Evolutionary conservation across 805 yeast genomes (phyloP).

Genomic region (Schwanniomyces occidentalis): DNA sequence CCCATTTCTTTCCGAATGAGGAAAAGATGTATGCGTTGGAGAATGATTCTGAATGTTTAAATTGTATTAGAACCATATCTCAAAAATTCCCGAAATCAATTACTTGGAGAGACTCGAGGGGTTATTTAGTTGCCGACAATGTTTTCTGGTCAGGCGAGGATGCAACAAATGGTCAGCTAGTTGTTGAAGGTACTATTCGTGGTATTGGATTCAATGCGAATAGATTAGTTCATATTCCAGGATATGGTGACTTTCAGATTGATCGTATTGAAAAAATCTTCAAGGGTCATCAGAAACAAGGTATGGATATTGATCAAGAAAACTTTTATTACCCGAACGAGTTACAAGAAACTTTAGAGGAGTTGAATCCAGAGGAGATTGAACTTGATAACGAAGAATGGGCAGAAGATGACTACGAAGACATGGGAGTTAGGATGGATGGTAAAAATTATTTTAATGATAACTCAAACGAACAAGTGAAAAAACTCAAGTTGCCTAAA

Average conservation of each 20-base stretch:
- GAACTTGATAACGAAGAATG: constrained; percentile 44
- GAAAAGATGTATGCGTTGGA: constrained; percentile 78
- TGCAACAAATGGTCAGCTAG: constrained; percentile 39
- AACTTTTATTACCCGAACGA: constrained; percentile 31
- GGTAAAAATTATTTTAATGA: constrained; percentile 52
- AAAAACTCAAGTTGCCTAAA: constrained; percentile 52
- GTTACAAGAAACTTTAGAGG: constrained; percentile 59
- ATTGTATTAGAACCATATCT: constrained; percentile 72
- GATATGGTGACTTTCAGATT: constrained; percentile 84
- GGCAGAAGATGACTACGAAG: constrained; percentile 28
- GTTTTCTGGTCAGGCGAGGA: constrained; percentile 42
- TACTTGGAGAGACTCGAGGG: constrained; percentile 91
- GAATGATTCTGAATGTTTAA: constrained; percentile 63
- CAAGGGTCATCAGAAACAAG: constrained; percentile 8
- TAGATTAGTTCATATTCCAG: constrained; percentile 82
- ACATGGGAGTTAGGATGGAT: constrained; percentile 54
- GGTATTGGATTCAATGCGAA: constrained; percentile 82
- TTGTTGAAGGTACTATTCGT: constrained; percentile 80
- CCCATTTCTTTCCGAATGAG: constrained; percentile 57
- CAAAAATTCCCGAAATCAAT: constrained; percentile 85
- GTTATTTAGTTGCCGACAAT: constrained; percentile 77
- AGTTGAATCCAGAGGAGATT: constrained; percentile 54
- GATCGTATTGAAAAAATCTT: constrained; percentile 58
- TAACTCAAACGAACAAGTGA: constrained; percentile 17
- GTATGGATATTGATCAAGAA: constrained; percentile 22